phyloP scores from a whole-genome alignment of 2,329 filamentous ascomycete genomes.

The Harringtonia lauricola region DNA sequence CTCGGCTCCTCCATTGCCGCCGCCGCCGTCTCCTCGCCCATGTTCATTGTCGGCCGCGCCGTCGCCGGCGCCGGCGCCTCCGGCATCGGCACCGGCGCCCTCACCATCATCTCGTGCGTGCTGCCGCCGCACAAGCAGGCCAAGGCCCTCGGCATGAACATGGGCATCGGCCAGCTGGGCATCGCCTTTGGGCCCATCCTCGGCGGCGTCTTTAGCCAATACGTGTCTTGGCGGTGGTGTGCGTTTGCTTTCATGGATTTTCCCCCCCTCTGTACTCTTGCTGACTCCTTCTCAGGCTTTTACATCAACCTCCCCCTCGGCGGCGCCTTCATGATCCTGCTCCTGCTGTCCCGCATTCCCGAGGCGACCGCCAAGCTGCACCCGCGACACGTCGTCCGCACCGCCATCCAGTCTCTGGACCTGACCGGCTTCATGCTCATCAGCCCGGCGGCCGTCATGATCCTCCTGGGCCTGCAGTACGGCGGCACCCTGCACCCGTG shows the following conservation, averaged over 20 bases:
- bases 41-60: constrained; percentile 43
- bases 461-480: constrained; percentile 33
- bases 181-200: constrained; percentile 33
- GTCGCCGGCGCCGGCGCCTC: constrained; percentile 40
- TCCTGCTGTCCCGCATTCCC: constrained; percentile 23
- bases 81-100: constrained; percentile 35
- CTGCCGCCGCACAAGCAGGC: constrained; percentile 28
- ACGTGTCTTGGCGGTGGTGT: constrained; percentile 31
- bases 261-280: neutral
- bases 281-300: constrained; percentile 11
- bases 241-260: constrained; percentile 17
- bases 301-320: constrained; percentile 29
- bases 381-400: constrained; percentile 15
- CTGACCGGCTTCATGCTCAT: constrained; percentile 29
- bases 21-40: constrained; percentile 30
- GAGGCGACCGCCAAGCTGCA: constrained; percentile 21
- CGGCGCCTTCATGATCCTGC: constrained; percentile 18
- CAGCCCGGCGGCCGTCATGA: constrained; percentile 25
- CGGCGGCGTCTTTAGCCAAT: constrained; percentile 28
- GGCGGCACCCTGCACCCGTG: constrained; percentile 27
- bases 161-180: constrained; percentile 26
- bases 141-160: constrained; percentile 3
- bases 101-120: constrained; percentile 35
- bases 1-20: constrained; percentile 42
- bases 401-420: constrained; percentile 25